A percentile compares a stretch with the other conserved stretches of the same genome.
phyloP scores from a whole-genome alignment of 1,284 basidiomycete species.

The Ceraceosorus bombacis region DNA sequence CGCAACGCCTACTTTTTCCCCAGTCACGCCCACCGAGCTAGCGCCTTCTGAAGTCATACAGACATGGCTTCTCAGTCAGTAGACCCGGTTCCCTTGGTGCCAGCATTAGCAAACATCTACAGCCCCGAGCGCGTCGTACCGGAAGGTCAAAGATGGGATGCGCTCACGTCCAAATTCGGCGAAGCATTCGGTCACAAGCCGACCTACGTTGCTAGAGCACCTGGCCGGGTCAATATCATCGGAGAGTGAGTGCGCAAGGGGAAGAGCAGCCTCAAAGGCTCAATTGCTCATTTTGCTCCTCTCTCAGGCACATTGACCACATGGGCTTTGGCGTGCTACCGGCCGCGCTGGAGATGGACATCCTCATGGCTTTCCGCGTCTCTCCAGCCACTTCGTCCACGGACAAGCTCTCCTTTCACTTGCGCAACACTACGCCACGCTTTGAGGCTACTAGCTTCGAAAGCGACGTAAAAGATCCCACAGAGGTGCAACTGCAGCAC shows the following conservation, averaged over 20 bases:
- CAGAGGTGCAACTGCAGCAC: conserved; percentile 26
- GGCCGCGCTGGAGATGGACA: conserved; percentile 45
- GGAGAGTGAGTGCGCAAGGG: conserved; percentile 28
- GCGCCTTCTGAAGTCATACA: conserved; percentile 9
- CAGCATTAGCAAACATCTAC: conserved; percentile 32
- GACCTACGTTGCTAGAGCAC: conserved; percentile 43
- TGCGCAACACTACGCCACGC: conserved; percentile 32
- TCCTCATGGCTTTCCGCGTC: conserved; percentile 42
- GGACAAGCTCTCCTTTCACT: conserved; percentile 8
- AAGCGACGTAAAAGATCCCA: conserved; percentile 20
- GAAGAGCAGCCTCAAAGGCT: background rate
- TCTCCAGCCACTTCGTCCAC: background rate
- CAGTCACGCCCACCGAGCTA: too few relatives aligned
- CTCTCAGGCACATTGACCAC: conserved; percentile 35
- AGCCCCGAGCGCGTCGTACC: conserved; percentile 22
- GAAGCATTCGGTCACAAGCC: conserved; percentile 19
- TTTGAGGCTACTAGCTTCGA: conserved; percentile 27
- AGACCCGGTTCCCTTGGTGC: conserved; percentile 37
- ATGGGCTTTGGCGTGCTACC: conserved; percentile 44
- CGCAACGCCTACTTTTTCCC: too few relatives aligned
- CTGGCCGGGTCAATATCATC: conserved; percentile 45
- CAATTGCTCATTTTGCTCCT: background rate
- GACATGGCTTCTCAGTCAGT: background rate
- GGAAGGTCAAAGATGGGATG: conserved; percentile 30
- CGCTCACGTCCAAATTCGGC: conserved; percentile 24